phyloP scores from a whole-genome alignment of 352 stramenopile genomes.

The Phytophthora nicotianae region DNA sequence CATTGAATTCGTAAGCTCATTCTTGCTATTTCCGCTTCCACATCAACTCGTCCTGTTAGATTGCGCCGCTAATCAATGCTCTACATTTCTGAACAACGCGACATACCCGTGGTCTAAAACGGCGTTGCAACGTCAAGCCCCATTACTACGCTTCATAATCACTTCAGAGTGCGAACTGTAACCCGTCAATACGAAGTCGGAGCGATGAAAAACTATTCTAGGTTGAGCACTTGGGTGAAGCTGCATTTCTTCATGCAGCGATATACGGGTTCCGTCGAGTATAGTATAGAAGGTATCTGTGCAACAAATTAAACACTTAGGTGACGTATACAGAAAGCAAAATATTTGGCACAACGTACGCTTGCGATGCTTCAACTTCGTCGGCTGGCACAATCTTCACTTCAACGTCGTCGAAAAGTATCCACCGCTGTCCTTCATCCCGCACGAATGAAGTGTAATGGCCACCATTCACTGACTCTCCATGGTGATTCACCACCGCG shows the following conservation, averaged over 20 bases:
- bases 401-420: slow-evolving; percentile 65
- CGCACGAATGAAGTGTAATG: slow-evolving; percentile 74
- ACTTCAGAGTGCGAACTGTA: too few species aligned
- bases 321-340: neutral
- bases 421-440: slow-evolving; percentile 43
- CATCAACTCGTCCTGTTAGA: neutral
- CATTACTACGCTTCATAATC: too few species aligned
- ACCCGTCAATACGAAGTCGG: too few species aligned
- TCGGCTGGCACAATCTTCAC: slow-evolving; percentile 44
- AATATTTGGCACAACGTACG: slow-evolving; percentile 36
- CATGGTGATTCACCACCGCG: slow-evolving; percentile 71
- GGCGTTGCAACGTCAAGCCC: too few species aligned
- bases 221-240: too few species aligned
- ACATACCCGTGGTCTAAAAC: too few species aligned
- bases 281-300: slow-evolving; percentile 52
- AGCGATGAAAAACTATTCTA: too few species aligned
- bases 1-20: neutral
- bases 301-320: slow-evolving; percentile 4
- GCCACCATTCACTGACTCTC: slow-evolving; percentile 65
- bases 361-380: slow-evolving; percentile 55
- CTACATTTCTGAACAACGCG: neutral
- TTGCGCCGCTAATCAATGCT: neutral
- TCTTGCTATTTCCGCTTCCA: neutral
- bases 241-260: too few species aligned
- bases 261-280: slow-evolving; percentile 41